Percentiles rank a stretch among this genome's conserved stretches.
Evolutionary conservation across 306 rosid species (phyloP).

Genomic region (Medicago arabica): DNA sequence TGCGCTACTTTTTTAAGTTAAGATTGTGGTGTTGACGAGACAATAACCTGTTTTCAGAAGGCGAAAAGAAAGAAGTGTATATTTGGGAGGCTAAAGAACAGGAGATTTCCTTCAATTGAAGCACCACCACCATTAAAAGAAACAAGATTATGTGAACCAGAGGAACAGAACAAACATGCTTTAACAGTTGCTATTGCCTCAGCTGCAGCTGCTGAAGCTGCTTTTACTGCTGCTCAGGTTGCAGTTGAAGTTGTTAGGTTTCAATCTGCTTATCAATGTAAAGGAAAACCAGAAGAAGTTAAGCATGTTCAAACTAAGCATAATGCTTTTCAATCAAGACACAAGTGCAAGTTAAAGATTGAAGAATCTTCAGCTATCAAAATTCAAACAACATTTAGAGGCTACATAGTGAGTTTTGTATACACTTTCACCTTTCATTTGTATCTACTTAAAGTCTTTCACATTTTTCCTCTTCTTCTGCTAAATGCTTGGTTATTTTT

Average conservation of each 20-base stretch:
- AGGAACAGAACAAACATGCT: constrained; percentile 68
- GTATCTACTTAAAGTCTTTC: not conserved
- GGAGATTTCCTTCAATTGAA: constrained; percentile 60
- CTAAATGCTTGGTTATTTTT: too few relatives aligned
- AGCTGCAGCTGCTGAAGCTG: constrained; percentile 69
- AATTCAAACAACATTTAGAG: constrained; percentile 81
- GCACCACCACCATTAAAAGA: constrained; percentile 54
- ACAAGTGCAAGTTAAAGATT: constrained; percentile 47
- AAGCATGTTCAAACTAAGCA: constrained; percentile 35
- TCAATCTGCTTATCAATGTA: constrained; percentile 41
- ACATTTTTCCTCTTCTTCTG: not conserved
- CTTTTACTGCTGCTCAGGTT: constrained; percentile 54
- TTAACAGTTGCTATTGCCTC: constrained; percentile 66
- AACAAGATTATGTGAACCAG: constrained; percentile 48
- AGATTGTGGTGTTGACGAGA: constrained; percentile 28
- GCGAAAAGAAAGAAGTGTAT: constrained; percentile 82
- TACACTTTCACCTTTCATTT: constrained; percentile 15
- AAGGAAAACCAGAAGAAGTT: constrained; percentile 38
- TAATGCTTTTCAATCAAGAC: constrained; percentile 37
- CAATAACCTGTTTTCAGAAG: constrained; percentile 47
- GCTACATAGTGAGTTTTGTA: constrained; percentile 79
- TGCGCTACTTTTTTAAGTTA: not conserved
- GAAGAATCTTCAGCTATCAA: constrained; percentile 66
- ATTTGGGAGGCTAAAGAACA: constrained; percentile 62
- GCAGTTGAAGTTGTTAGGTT: constrained; percentile 66